Percentiles rank a stretch among this genome's conserved stretches.
These are phyloP conservation scores for Antitrichia curtipendula DNA, from an alignment of 225 moss, liverwort and hornwort genomes.

Conservation along the genomic window DNA sequence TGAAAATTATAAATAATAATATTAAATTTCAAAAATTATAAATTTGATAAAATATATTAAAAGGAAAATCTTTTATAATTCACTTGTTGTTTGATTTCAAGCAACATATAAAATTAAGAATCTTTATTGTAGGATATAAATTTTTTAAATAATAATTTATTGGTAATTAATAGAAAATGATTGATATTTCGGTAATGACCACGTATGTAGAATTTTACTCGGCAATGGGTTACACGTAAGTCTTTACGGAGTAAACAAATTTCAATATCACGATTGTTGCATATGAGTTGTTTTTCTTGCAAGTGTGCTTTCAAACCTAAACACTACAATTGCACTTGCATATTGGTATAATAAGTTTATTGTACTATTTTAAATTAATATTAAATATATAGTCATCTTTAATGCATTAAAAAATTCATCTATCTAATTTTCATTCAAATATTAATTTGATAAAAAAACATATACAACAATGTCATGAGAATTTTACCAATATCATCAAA, in stretches of 20 bases:
- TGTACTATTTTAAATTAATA: too few species aligned
- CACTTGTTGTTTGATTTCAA: not conserved
- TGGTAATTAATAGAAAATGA: not conserved
- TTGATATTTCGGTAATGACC: conserved; percentile 12
- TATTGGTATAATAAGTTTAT: not conserved
- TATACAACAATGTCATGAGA: too few species aligned
- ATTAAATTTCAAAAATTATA: not conserved
- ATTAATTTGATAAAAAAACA: not conserved
- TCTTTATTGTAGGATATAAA: not conserved
- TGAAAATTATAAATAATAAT: not conserved
- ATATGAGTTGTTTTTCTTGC: conserved; percentile 4
- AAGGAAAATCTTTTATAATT: not conserved
- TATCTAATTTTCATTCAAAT: not conserved
- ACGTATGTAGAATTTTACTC: conserved; percentile 28
- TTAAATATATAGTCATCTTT: not conserved
- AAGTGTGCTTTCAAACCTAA: conserved; percentile 42
- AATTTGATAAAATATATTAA: too few species aligned
- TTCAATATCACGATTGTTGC: conserved; percentile 6
- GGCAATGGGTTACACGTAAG: conserved; percentile 24
- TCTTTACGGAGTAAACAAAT: conserved; percentile 22
- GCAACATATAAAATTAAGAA: too few species aligned
- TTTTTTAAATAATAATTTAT: not conserved
- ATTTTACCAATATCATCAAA: not conserved
- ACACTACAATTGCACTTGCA: conserved; percentile 7
- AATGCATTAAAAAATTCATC: too few species aligned